Percentiles rank a stretch among this genome's conserved stretches.
phyloP scores from a whole-genome alignment of 257 asterid genomes.

The Lycium ferocissimum region DNA sequence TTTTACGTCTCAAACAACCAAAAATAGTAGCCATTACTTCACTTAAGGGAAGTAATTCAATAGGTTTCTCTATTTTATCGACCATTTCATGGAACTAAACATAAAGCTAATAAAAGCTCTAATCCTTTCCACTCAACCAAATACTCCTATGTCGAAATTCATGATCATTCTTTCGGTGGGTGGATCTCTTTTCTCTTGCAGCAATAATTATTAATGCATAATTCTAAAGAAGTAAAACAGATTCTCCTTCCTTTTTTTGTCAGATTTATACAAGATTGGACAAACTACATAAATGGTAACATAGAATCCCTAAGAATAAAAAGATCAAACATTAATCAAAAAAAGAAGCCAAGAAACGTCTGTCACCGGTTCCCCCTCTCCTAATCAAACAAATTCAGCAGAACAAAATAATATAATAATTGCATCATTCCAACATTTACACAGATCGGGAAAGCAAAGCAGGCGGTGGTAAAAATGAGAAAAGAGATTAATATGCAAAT shows the following conservation, averaged over 20 bases:
- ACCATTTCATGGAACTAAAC: conserved; percentile 19
- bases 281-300: not conserved
- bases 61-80: not conserved
- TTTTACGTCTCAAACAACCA: conserved; percentile 4
- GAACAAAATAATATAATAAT: not conserved
- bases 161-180: not conserved
- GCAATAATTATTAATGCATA: not conserved
- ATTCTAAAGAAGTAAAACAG: not conserved
- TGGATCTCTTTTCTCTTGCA: not conserved
- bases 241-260: not conserved
- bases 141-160: not conserved
- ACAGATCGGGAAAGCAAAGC: not conserved
- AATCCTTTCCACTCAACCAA: not conserved
- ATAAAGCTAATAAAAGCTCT: not conserved
- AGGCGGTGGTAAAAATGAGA: not conserved
- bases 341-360: not conserved
- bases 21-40: not conserved
- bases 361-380: not conserved
- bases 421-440: not conserved
- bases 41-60: conserved; percentile 6
- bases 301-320: conserved; percentile 1
- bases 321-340: not conserved
- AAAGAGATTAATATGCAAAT: not conserved
- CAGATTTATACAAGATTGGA: conserved; percentile 14
- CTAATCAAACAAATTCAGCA: conserved; percentile 1